Evolutionary conservation across 148 eudicot genomes (phyloP), one percentile per base, ranked within the genome.

Genomic region (Agrostemma githago): DNA sequence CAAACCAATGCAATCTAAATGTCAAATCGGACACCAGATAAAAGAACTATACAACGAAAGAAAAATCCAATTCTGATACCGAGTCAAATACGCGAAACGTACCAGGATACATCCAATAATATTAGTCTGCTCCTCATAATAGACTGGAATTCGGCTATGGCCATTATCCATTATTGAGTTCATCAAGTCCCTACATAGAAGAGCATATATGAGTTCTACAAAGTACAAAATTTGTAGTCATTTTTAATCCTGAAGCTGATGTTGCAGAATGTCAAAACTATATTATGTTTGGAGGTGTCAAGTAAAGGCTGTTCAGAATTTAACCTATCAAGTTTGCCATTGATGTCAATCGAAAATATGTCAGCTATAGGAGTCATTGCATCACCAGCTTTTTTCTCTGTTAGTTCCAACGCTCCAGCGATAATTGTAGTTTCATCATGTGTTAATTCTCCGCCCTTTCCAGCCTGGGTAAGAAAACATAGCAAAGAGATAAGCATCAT

Each of bases 361-460:
- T 88, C 93, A 70, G 90, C 75, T 76, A 93, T 90, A 48, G 92
- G 88, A 56, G 93, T 90, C 98, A 93, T 93, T 26, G 98, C 96
- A 74, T 90, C 89, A 72, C 93, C 78, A 26, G 98, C 93, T 71
- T 79, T 93, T 84, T 93, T 90, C 79, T 84, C 96, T 21, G 84
- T 74, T 54, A 92, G 88, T 59, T 86, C 93, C 70, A 93, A 84
- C 44, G 98, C 98, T 79, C 96, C 96, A 76, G 98, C 93, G 84
- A 93, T 93, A 63, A 90, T 93, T 39, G 98, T 93, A 42, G 96
- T 93, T 88, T 93, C 98, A 62, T 93, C 98, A 72, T 90, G 98
- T 16, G 98, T 93, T 66, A 93, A 82, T 70, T 90, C 98, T 64
- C 98, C 97, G 66, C 96, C 97, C 86, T 93, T 93, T 66, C 98